Percentiles rank a stretch among this genome's conserved stretches.
Conservation (phyloP, 768 basidiomycete genomes). For the Tylopilus sp. region DNA sequence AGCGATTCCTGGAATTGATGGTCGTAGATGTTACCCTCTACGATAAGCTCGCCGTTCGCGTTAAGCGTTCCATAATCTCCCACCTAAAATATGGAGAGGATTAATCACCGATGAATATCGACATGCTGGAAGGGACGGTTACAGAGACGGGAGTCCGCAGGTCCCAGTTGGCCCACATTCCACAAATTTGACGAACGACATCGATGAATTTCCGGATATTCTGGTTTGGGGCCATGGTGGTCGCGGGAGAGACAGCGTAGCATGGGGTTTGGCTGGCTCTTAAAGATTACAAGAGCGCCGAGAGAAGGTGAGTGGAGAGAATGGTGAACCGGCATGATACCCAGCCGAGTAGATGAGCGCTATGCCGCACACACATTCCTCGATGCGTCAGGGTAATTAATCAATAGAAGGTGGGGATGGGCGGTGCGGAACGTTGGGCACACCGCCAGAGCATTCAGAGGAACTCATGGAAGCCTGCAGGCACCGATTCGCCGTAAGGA, state of each 20-base stretch:
- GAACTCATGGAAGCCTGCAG: too few relatives aligned
- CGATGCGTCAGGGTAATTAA: neutral
- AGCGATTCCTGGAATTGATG: constrained; percentile 3
- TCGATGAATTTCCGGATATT: neutral
- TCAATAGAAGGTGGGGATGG: neutral
- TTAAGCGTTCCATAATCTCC: constrained; percentile 27
- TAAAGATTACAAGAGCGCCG: neutral
- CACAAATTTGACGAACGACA: constrained; percentile 19
- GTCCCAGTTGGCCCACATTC: constrained; percentile 34
- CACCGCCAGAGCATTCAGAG: too few relatives aligned
- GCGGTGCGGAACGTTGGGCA: too few relatives aligned
- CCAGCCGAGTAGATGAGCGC: neutral
- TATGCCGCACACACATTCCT: neutral
- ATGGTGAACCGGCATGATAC: too few relatives aligned
- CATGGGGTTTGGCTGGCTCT: neutral
- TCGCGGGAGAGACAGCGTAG: neutral
- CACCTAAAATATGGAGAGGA: too few relatives aligned
- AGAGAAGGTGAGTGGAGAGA: too few relatives aligned
- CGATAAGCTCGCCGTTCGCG: constrained; percentile 1
- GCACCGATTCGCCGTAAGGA: too few relatives aligned
- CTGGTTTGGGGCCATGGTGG: neutral
- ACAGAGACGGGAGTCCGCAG: constrained; percentile 24
- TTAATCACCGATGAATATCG: too few relatives aligned
- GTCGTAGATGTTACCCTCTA: constrained; percentile 28
- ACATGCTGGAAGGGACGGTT: too few relatives aligned